Conservation (phyloP, 371 early-diverging fungal genomes). For the Circinella umbellata region DNA sequence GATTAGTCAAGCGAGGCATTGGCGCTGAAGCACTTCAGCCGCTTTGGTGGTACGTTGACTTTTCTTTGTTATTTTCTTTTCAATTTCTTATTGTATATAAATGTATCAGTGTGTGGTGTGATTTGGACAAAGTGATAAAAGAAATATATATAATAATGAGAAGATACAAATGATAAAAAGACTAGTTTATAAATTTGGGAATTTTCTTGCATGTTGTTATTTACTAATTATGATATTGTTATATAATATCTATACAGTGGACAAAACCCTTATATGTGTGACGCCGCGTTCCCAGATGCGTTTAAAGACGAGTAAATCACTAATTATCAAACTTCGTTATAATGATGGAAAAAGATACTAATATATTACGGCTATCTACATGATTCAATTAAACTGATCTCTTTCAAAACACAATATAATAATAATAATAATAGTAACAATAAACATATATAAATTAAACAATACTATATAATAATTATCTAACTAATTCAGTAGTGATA, state of each 20-base stretch:
- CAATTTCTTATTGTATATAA: no score
- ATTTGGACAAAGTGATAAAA: not conserved
- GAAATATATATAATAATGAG: no score
- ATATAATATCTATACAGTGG: constrained; percentile 22
- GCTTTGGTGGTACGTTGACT: constrained; percentile 67
- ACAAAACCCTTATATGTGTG: constrained; percentile 47
- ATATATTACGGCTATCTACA: no score
- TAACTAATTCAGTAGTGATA: no score
- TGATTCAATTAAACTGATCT: no score
- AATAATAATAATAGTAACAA: no score
- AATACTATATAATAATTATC: not conserved
- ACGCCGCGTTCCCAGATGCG: constrained; percentile 28
- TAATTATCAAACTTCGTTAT: not conserved
- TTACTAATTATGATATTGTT: no score
- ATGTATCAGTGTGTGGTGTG: no score
- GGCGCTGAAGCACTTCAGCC: constrained; percentile 76
- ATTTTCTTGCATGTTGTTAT: not conserved
- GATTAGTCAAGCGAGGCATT: constrained; percentile 72
- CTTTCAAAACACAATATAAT: no score
- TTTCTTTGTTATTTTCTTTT: constrained; percentile 7
- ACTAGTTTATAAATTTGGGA: not conserved
- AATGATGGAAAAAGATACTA: not conserved
- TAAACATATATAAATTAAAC: not conserved
- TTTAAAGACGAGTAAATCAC: not conserved
- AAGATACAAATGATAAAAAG: no score